phyloP scores from a whole-genome alignment of 345 rosid species.

The Salix dunnii region DNA sequence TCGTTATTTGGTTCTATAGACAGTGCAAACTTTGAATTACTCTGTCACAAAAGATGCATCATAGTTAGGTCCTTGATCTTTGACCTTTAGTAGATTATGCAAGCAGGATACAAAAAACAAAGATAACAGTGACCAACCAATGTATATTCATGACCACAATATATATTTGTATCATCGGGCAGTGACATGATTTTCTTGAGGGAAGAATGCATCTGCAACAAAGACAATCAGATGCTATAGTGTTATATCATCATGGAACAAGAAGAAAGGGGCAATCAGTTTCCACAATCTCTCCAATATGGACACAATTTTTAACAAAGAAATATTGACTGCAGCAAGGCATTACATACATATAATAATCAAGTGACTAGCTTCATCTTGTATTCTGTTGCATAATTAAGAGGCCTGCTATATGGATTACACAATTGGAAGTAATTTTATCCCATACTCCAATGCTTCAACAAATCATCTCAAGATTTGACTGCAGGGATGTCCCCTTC shows the following conservation, averaged over 20 bases:
- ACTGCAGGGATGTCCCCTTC: background rate
- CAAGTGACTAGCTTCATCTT: background rate
- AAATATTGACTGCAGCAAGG: background rate
- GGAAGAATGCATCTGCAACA: constrained; percentile 79
- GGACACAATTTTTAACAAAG: background rate
- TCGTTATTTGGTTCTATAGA: constrained; percentile 88
- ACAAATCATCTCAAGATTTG: background rate
- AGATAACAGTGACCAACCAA: constrained; percentile 49
- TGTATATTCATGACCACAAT: constrained; percentile 91
- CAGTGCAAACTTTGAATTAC: constrained; percentile 84
- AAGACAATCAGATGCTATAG: background rate
- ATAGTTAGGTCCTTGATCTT: constrained; percentile 9
- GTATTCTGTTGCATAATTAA: background rate
- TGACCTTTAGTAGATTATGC: constrained; percentile 12
- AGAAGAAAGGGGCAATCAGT: background rate
- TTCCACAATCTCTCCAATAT: background rate
- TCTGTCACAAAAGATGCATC: constrained; percentile 39
- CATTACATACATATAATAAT: background rate
- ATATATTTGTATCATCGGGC: constrained; percentile 82
- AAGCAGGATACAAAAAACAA: background rate
- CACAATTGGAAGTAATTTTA: background rate
- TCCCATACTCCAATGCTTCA: background rate
- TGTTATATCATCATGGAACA: background rate
- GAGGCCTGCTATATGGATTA: background rate
- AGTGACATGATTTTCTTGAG: constrained; percentile 63